These are phyloP conservation scores for Pyrenopolyporus hunteri DNA, from an alignment of 495 filamentous ascomycete genomes.

Conservation along the genomic window DNA sequence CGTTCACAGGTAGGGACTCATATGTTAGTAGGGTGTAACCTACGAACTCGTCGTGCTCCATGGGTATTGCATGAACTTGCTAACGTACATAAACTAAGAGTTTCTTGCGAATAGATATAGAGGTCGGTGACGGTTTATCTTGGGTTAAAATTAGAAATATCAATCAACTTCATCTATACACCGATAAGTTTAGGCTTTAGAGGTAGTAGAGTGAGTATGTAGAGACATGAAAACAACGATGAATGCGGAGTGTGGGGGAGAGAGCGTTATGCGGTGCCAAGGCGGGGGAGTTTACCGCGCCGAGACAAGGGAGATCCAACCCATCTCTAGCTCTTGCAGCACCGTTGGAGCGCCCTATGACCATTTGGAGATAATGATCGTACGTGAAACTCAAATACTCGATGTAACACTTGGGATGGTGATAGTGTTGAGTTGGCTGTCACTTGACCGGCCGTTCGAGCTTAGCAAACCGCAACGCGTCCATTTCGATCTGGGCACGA, in stretches of 20 bases:
- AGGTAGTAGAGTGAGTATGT: too few relatives aligned
- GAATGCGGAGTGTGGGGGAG: conserved; percentile 29
- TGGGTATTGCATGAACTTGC: too few relatives aligned
- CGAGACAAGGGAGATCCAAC: conserved; percentile 21
- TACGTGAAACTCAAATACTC: conserved; percentile 33
- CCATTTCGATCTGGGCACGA: conserved; percentile 1
- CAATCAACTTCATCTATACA: too few relatives aligned
- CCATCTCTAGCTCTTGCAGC: conserved; percentile 11
- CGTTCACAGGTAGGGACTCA: too few relatives aligned
- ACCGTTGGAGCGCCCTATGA: too few relatives aligned
- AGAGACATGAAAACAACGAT: neutral
- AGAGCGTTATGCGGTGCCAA: conserved; percentile 17
- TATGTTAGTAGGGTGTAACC: too few relatives aligned
- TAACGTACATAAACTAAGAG: too few relatives aligned
- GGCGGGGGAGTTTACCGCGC: conserved; percentile 31
- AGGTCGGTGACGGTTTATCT: too few relatives aligned
- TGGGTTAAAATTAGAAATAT: too few relatives aligned
- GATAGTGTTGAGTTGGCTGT: neutral
- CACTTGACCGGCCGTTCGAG: conserved; percentile 4
- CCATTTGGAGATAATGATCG: conserved; percentile 27
- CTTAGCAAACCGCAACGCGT: neutral
- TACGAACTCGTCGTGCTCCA: too few relatives aligned
- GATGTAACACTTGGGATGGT: conserved; percentile 22
- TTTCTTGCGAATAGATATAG: too few relatives aligned
- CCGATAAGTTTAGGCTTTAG: too few relatives aligned